Percentiles rank a stretch among this genome's conserved stretches.
Evolutionary conservation across 176 grass and related monocot species (phyloP).

Genomic region (Triticum aestivum): DNA sequence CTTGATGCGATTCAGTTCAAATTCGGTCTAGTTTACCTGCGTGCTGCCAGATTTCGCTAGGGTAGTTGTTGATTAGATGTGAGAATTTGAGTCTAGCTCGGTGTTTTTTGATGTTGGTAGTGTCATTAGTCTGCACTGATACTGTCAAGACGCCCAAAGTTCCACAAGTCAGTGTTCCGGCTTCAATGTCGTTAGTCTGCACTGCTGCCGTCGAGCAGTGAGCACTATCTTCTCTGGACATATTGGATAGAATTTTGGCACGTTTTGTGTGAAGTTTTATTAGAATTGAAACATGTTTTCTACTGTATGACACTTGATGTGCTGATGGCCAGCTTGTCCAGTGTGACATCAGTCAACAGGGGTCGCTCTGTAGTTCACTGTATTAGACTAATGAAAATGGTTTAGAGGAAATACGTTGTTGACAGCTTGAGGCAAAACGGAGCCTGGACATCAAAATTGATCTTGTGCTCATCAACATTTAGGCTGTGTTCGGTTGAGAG

Average conservation of each 20-base stretch:
- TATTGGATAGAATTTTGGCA: not conserved
- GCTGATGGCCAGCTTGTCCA: not conserved
- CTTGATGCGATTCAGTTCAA: not conserved
- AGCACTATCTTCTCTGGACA: not conserved
- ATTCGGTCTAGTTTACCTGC: not conserved
- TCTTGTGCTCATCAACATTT: not conserved
- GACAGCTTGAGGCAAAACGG: not conserved
- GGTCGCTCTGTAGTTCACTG: not conserved
- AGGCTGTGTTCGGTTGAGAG: not conserved
- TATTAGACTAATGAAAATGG: not conserved
- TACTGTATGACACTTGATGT: not conserved
- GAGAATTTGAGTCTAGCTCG: not conserved
- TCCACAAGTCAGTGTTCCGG: no score
- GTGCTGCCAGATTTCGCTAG: not conserved
- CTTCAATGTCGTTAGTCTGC: no score
- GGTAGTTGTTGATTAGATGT: not conserved
- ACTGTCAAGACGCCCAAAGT: not conserved
- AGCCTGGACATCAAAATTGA: not conserved
- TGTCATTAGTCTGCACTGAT: not conserved
- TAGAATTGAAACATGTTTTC: not conserved
- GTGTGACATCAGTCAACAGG: not conserved
- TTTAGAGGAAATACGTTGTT: not conserved
- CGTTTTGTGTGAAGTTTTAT: not conserved
- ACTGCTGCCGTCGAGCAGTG: not conserved
- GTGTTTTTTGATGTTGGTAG: not conserved